Base-by-base conservation (phyloP, 1,284 basidiomycete genomes). In the Tremellales sp. region DNA sequence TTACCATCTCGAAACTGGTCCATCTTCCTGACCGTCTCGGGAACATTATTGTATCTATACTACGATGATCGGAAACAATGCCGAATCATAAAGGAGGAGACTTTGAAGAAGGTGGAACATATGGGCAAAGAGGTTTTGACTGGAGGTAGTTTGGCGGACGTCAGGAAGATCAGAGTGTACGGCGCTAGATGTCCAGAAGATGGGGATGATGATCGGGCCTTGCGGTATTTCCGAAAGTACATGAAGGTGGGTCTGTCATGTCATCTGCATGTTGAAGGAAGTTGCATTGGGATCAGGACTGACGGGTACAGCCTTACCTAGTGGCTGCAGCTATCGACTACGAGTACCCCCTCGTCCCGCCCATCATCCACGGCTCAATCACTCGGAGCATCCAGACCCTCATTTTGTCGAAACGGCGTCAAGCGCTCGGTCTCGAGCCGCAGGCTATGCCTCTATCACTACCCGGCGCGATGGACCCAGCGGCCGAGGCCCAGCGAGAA, bases 241-340 rank as follows among this genome's bases (percentile, higher is more conserved):
- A 83, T 97, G 78, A 96, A 96, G 85, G 92, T 94, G 62, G 63
- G 77, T 65, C 44, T 52, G 47, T 6, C 5, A 13, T 15, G n/a
- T n/a, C n/a, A n/a, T n/a, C n/a, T n/a, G n/a, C n/a, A n/a, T n/a
- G n/a, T n/a, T n/a, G n/a, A 11, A 8, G 36, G 35, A 17, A 21
- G 21, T 26, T 5, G 33, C n/a, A n/a, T n/a, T n/a, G 33, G 15
- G 33, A 36, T 5, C 6, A 15, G 19, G 19, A 17, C 33, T 36
- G 33, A 36, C 33, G 19, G 15, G 33, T n/a, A 36, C 58, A 97
- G 92, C 94, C 94, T 4, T 83, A 96, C 55, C 80, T 98, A 12
- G 88, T 93, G 26, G 91, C 94, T 8, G 91, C 92, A 4, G 94
- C 89, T 0, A 78, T 97, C 35, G 94, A 98, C 79, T 97, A 87